phyloP scores from a whole-genome alignment of 495 filamentous ascomycete genomes.

The Aspergillus taichungensis region DNA sequence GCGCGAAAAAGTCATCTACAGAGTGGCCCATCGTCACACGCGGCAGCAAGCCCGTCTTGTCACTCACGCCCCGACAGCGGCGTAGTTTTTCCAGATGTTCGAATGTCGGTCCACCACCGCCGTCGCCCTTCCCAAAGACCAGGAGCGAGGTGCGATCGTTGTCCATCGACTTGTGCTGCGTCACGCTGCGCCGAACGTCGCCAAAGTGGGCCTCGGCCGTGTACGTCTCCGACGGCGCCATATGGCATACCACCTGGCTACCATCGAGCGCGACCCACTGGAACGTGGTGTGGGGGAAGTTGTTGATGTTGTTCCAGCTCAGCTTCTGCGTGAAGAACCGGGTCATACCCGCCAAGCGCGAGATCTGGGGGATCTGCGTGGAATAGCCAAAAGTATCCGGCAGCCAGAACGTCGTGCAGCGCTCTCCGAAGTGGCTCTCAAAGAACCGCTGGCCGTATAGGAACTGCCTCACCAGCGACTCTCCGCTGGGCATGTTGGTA shows the following conservation, averaged over 20 bases:
- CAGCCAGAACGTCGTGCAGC: constrained; percentile 89
- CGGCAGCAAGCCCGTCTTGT: constrained; percentile 74
- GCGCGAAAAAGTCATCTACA: constrained; percentile 93
- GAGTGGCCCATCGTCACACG: constrained; percentile 83
- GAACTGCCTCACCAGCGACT: constrained; percentile 93
- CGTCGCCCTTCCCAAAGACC: constrained; percentile 93
- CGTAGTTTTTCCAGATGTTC: constrained; percentile 90
- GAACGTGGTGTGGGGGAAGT: constrained; percentile 96
- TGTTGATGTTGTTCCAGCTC: constrained; percentile 97
- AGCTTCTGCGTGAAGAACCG: constrained; percentile 97
- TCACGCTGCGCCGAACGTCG: constrained; percentile 82
- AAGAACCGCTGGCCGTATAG: constrained; percentile 91
- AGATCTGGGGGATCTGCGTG: constrained; percentile 86
- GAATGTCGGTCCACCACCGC: constrained; percentile 91
- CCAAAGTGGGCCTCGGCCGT: constrained; percentile 93
- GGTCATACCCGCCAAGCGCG: constrained; percentile 83
- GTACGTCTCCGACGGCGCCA: constrained; percentile 91
- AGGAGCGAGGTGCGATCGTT: constrained; percentile 80
- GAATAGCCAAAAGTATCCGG: constrained; percentile 98
- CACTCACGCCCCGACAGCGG: constrained; percentile 87
- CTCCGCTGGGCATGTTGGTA: constrained; percentile 92
- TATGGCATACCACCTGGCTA: constrained; percentile 93
- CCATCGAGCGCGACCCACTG: constrained; percentile 95
- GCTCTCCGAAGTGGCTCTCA: constrained; percentile 83
- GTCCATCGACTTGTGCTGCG: constrained; percentile 92